A percentile compares a stretch with the other conserved stretches of the same genome.
Evolutionary conservation across 2,329 filamentous ascomycete genomes (phyloP).

Genomic region (Cryphonectria carpinicola): DNA sequence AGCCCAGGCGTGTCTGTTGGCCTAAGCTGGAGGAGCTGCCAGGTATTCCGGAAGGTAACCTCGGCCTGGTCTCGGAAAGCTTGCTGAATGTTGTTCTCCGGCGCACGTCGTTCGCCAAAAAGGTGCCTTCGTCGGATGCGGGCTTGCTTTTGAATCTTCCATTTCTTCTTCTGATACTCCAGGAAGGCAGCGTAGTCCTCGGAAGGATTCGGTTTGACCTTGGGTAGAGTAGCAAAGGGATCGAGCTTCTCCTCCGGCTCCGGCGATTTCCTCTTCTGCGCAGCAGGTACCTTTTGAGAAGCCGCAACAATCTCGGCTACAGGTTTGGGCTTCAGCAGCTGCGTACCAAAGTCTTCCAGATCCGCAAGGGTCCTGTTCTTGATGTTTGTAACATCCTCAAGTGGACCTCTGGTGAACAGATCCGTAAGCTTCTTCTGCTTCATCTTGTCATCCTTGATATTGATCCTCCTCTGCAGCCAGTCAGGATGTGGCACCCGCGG

Average conservation of each 20-base stretch:
- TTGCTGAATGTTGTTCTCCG: conserved; percentile 65
- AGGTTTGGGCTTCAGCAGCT: conserved; percentile 67
- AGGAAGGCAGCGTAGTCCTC: conserved; percentile 89
- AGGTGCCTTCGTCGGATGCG: conserved; percentile 83
- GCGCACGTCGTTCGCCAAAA: conserved; percentile 81
- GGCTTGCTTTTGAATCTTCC: conserved; percentile 95
- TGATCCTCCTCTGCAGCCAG: conserved; percentile 92
- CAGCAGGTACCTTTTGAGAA: conserved; percentile 57
- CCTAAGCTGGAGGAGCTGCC: conserved; percentile 90
- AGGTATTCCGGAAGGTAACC: conserved; percentile 85
- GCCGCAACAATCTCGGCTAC: conserved; percentile 56
- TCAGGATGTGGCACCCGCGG: conserved; percentile 93
- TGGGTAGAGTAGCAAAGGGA: conserved; percentile 80
- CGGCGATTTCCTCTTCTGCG: conserved; percentile 74
- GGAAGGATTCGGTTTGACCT: conserved; percentile 80
- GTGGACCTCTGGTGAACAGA: conserved; percentile 74
- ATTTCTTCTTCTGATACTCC: conserved; percentile 96
- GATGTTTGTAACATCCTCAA: conserved; percentile 74
- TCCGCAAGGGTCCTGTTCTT: conserved; percentile 62
- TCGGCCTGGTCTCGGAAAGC: conserved; percentile 92
- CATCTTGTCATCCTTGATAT: conserved; percentile 93
- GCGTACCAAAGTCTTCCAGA: conserved; percentile 79
- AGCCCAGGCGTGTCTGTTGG: conserved; percentile 83
- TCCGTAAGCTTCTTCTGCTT: conserved; percentile 99
- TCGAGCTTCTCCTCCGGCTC: conserved; percentile 71